Conservation (phyloP, 306 rosid genomes). For the Erythrophleum fordii region DNA sequence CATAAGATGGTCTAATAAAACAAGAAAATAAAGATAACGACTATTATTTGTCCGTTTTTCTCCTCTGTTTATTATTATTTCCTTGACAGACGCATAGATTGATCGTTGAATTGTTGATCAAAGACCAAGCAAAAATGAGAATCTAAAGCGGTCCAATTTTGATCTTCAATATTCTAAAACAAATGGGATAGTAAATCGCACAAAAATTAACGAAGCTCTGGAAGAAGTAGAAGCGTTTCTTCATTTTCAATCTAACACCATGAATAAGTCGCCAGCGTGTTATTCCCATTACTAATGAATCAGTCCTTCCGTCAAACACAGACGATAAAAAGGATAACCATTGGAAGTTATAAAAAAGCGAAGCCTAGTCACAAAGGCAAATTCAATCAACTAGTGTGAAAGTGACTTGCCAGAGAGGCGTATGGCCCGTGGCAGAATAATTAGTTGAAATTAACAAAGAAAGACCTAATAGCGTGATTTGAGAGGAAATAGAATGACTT, state of each 20-base stretch:
- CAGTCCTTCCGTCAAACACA: not conserved
- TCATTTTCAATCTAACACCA: not conserved
- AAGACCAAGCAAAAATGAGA: not conserved
- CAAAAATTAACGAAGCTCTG: too few relatives aligned
- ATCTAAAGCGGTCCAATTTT: not conserved
- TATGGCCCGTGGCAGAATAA: not conserved
- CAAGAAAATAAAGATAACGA: not conserved
- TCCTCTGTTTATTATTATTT: not conserved
- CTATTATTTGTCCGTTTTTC: not conserved
- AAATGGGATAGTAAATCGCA: not conserved
- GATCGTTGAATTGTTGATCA: not conserved
- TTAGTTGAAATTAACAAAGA: not conserved
- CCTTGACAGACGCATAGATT: not conserved
- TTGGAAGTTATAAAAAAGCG: not conserved
- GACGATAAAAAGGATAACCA: too few relatives aligned
- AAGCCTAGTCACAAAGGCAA: not conserved
- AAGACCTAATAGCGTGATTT: not conserved
- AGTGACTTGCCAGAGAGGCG: not conserved
- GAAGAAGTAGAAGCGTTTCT: not conserved
- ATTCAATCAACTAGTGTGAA: not conserved
- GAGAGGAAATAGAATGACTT: constrained; percentile 14
- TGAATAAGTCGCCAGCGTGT: not conserved
- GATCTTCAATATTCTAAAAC: not conserved
- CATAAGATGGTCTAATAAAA: not conserved
- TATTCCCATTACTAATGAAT: not conserved